Evolutionary conservation across 1,284 basidiomycete species (phyloP).

Genomic region (Marasmius oreades): DNA sequence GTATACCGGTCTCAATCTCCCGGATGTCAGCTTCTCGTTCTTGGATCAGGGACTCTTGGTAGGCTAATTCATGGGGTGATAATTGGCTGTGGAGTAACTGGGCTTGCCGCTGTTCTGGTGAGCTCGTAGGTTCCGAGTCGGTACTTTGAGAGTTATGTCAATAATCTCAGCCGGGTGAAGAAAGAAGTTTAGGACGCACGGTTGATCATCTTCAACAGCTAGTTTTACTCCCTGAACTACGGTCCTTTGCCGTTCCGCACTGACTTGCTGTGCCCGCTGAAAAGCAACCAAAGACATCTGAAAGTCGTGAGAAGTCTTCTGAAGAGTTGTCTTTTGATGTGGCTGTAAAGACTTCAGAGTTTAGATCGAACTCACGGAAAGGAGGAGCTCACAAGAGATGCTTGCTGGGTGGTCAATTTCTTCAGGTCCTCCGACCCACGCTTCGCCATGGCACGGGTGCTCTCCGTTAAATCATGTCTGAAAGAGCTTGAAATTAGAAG

Average conservation of each 20-base stretch:
- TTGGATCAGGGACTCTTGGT: conserved; percentile 94
- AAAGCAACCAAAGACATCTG: conserved; percentile 88
- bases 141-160: conserved; percentile 18
- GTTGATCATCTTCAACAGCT: conserved; percentile 68
- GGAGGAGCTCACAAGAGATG: conserved; percentile 48
- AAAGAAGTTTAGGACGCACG: conserved; percentile 12
- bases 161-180: background rate
- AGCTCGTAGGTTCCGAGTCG: conserved; percentile 32
- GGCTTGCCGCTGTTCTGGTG: conserved; percentile 61
- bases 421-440: conserved; percentile 91
- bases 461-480: conserved; percentile 88
- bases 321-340: conserved; percentile 71
- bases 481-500: background rate
- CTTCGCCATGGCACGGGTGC: conserved; percentile 92
- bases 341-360: conserved; percentile 40
- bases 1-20: conserved; percentile 96
- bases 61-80: conserved; percentile 88
- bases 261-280: conserved; percentile 87
- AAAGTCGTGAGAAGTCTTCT: conserved; percentile 93
- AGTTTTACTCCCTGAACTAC: conserved; percentile 80
- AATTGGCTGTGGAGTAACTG: conserved; percentile 72
- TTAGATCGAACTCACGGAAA: background rate
- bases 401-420: conserved; percentile 71
- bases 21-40: conserved; percentile 95
- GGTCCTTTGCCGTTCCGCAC: conserved; percentile 82